A percentile compares a stretch with the other conserved stretches of the same genome.
Evolutionary conservation across 2,329 filamentous ascomycete genomes (phyloP).

Genomic region (Sarocladiaceae sp.): DNA sequence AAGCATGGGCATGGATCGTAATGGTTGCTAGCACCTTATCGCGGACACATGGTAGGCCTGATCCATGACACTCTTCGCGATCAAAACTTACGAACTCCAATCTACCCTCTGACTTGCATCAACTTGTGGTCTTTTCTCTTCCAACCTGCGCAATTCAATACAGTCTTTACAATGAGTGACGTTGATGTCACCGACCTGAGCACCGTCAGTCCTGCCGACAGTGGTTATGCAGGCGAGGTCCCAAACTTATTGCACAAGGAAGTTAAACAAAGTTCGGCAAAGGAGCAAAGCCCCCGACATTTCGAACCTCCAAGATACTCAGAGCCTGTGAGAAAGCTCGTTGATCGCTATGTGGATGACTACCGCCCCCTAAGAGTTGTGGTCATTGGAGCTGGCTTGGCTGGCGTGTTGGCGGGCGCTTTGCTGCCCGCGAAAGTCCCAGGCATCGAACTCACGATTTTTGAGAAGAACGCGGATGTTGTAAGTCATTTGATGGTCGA

Average conservation of each 20-base stretch:
- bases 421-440: constrained; percentile 26
- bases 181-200: background rate
- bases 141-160: background rate
- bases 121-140: background rate
- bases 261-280: background rate
- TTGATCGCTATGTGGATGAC: constrained; percentile 28
- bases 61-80: too few relatives aligned
- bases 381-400: constrained; percentile 30
- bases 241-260: background rate
- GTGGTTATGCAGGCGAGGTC: background rate
- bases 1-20: too few relatives aligned
- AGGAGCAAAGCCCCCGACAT: background rate
- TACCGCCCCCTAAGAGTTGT: constrained; percentile 26
- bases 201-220: background rate
- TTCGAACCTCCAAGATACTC: background rate
- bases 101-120: too few relatives aligned
- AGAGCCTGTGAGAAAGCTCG: background rate
- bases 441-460: constrained; percentile 6
- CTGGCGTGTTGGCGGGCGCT: constrained; percentile 16
- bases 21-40: too few relatives aligned
- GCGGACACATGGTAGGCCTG: too few relatives aligned
- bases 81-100: too few relatives aligned
- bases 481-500: background rate
- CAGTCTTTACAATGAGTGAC: background rate
- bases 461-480: constrained; percentile 9